Evolutionary conservation across 352 stramenopile species (phyloP).

Genomic region (Globisporangium nodosum): DNA sequence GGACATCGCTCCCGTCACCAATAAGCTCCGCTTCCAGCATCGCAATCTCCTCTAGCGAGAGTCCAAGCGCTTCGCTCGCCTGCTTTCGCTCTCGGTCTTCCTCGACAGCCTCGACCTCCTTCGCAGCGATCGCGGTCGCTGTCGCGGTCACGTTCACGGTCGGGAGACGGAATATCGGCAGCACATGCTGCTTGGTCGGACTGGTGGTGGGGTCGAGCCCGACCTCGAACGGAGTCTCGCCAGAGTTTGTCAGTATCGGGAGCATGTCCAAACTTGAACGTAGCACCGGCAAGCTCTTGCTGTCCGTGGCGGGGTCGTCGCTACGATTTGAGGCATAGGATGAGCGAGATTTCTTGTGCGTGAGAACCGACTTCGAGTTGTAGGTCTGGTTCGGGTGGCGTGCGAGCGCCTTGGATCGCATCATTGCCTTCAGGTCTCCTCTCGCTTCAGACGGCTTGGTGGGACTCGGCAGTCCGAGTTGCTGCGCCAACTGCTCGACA

Average conservation of each 20-base stretch:
- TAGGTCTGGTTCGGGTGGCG: conserved; percentile 34
- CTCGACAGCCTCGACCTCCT: conserved; percentile 38
- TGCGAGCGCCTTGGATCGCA: conserved; percentile 41
- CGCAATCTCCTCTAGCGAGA: conserved; percentile 65
- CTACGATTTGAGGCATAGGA: not conserved
- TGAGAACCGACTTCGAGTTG: conserved; percentile 27
- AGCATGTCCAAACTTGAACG: conserved; percentile 57
- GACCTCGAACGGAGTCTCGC: conserved; percentile 71
- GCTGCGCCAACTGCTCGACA: conserved; percentile 37
- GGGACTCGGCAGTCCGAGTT: conserved; percentile 21
- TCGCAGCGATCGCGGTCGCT: conserved; percentile 27
- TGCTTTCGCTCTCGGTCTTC: conserved; percentile 48
- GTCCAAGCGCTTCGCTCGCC: conserved; percentile 55
- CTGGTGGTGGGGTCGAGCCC: conserved; percentile 28
- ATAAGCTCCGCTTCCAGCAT: conserved; percentile 50
- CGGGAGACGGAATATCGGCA: conserved; percentile 70
- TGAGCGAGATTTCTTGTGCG: conserved; percentile 32
- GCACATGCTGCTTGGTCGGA: conserved; percentile 32
- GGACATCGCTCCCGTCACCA: conserved; percentile 4
- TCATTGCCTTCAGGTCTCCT: conserved; percentile 27
- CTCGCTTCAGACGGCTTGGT: not conserved
- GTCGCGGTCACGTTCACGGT: conserved; percentile 43
- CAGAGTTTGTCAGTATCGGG: conserved; percentile 59
- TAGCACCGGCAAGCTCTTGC: conserved; percentile 1
- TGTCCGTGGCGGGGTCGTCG: not conserved